These are phyloP conservation scores for Ceriops decandra DNA, from an alignment of 345 rosid genomes.

Conservation along the genomic window DNA sequence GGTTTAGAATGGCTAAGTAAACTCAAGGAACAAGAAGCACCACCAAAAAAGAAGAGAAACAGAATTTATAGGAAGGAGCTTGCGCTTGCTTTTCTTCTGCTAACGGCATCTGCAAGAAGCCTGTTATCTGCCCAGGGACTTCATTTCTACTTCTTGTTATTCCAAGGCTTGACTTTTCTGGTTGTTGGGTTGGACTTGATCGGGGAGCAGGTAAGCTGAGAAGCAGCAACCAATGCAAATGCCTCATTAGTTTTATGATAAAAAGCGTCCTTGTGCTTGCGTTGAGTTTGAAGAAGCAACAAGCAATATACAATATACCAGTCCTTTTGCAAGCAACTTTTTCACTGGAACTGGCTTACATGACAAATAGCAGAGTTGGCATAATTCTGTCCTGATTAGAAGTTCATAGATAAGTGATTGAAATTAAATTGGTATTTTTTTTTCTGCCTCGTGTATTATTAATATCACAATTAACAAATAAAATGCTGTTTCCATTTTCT, in stretches of 20 bases:
- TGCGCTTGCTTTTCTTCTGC: constrained; percentile 71
- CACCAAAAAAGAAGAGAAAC: constrained; percentile 48
- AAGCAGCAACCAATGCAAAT: neutral
- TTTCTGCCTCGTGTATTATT: too few relatives aligned
- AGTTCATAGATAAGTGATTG: neutral
- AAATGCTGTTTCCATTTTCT: too few relatives aligned
- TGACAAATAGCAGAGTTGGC: constrained; percentile 1
- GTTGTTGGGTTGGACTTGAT: constrained; percentile 87
- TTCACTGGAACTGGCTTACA: neutral
- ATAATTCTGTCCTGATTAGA: neutral
- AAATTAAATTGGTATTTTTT: constrained; percentile 5
- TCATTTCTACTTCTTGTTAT: constrained; percentile 86
- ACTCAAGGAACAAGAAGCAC: constrained; percentile 44
- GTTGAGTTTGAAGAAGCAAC: neutral
- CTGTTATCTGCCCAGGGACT: constrained; percentile 79
- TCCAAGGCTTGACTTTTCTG: constrained; percentile 82
- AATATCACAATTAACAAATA: too few relatives aligned
- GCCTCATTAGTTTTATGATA: neutral
- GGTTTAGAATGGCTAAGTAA: constrained; percentile 61
- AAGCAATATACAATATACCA: neutral
- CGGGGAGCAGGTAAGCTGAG: constrained; percentile 76
- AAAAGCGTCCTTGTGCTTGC: neutral
- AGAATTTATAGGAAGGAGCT: constrained; percentile 73
- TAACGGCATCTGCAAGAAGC: constrained; percentile 82
- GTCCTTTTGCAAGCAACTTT: neutral